Conservation (phyloP, 225 moss, liverwort and hornwort species). For the Marchantia paleacea region DNA sequence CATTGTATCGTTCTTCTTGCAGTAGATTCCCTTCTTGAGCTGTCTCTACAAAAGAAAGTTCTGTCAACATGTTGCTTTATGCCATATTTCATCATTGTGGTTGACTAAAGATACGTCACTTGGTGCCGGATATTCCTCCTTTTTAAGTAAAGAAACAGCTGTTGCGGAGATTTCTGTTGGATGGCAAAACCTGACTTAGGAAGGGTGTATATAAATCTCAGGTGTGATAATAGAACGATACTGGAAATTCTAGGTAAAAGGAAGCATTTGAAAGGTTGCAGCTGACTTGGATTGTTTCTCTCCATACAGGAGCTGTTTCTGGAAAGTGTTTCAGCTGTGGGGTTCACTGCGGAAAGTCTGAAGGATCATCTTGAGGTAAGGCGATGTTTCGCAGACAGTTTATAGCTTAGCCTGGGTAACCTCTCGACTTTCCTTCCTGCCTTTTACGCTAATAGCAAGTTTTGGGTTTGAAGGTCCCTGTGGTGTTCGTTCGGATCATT, state of each 20-base stretch:
- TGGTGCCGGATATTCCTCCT: too few species aligned
- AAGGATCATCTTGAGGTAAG: slow-evolving; percentile 75
- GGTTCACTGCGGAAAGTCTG: slow-evolving; percentile 77
- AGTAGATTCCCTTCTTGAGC: too few species aligned
- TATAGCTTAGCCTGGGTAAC: neutral
- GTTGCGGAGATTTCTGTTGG: too few species aligned
- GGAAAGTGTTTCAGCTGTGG: slow-evolving; percentile 74
- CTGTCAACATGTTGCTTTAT: too few species aligned
- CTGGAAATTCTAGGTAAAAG: neutral
- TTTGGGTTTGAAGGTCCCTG: neutral
- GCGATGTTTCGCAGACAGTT: neutral
- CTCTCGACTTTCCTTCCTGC: neutral
- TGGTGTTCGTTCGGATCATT: neutral
- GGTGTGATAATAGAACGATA: neutral
- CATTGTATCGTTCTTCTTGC: too few species aligned
- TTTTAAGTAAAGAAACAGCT: too few species aligned
- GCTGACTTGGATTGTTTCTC: neutral
- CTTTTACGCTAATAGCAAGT: neutral
- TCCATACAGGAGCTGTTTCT: slow-evolving; percentile 71
- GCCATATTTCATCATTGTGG: too few species aligned
- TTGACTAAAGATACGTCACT: too few species aligned
- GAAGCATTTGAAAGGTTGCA: neutral
- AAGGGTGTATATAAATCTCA: too few species aligned
- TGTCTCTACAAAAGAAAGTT: too few species aligned
- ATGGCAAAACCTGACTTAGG: too few species aligned